Conservation (phyloP, 2,329 filamentous ascomycete genomes). For the Fusarium sp. region DNA sequence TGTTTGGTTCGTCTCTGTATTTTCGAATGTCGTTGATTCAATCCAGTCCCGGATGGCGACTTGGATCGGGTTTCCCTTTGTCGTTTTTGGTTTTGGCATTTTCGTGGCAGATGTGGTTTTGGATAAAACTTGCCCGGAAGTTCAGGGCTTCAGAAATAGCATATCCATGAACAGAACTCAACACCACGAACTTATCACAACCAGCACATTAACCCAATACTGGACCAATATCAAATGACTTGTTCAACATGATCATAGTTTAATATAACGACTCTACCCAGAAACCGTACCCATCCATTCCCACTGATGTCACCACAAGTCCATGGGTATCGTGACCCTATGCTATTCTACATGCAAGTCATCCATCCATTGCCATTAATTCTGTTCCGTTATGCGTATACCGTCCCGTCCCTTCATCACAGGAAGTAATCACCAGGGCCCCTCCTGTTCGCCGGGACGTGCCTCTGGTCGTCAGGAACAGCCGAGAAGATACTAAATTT, state of each 20-base stretch:
- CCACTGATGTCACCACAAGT: slow-evolving; percentile 49
- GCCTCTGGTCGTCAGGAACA: slow-evolving; percentile 86
- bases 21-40: slow-evolving; percentile 17
- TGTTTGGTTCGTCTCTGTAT: slow-evolving; percentile 10
- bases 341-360: slow-evolving; percentile 57
- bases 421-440: slow-evolving; percentile 79
- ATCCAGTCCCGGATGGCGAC: slow-evolving; percentile 49
- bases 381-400: slow-evolving; percentile 40
- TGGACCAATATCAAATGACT: not conserved
- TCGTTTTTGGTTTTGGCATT: slow-evolving; percentile 44
- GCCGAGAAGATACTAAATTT: slow-evolving; percentile 94
- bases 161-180: too few species aligned
- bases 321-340: slow-evolving; percentile 58
- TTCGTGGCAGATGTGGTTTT: slow-evolving; percentile 28
- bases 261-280: slow-evolving; percentile 44
- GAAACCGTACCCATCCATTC: slow-evolving; percentile 39
- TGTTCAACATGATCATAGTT: slow-evolving; percentile 21
- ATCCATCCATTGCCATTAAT: slow-evolving; percentile 32
- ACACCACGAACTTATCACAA: not conserved
- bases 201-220: not conserved
- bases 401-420: slow-evolving; percentile 52
- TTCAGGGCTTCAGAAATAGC: not conserved
- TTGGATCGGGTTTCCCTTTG: slow-evolving; percentile 48
- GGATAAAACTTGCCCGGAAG: not conserved
- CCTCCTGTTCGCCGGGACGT: slow-evolving; percentile 78